These are phyloP conservation scores for Russula emetica DNA, from an alignment of 768 basidiomycete species.

Conservation along the genomic window DNA sequence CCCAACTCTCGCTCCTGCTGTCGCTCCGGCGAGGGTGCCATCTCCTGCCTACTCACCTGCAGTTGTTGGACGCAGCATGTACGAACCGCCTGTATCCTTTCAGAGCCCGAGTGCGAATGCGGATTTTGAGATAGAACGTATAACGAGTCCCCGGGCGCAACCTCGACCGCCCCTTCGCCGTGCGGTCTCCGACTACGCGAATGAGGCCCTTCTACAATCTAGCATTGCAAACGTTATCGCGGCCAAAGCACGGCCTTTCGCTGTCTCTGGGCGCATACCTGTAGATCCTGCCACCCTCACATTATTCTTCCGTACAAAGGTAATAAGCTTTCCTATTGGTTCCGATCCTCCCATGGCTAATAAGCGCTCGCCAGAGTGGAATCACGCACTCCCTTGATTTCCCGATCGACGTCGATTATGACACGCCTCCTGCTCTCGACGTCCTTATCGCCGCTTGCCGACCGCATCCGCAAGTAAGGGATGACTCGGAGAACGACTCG, in stretches of 20 bases:
- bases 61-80: conserved; percentile 16
- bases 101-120: conserved; percentile 41
- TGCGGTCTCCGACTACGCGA: conserved; percentile 44
- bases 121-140: conserved; percentile 61
- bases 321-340: conserved; percentile 33
- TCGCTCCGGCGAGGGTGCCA: conserved; percentile 9
- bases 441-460: conserved; percentile 72
- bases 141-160: conserved; percentile 27
- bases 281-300: conserved; percentile 63
- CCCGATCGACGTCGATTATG: conserved; percentile 71
- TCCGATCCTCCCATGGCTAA: conserved; percentile 1
- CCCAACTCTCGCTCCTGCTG: background rate
- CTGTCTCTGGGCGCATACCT: conserved; percentile 63
- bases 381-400: conserved; percentile 79
- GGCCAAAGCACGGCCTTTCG: conserved; percentile 59
- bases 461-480: conserved; percentile 53
- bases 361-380: conserved; percentile 48
- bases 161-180: conserved; percentile 28
- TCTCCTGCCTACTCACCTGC: conserved; percentile 28
- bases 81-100: conserved; percentile 33
- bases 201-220: conserved; percentile 51
- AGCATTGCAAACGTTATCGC: conserved; percentile 52
- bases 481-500: conserved; percentile 54
- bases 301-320: conserved; percentile 78
- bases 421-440: conserved; percentile 71